A percentile compares a stretch with the other conserved stretches of the same genome.
Evolutionary conservation across 1,284 basidiomycete species (phyloP).

Genomic region (Bondarzewia mesenterica): DNA sequence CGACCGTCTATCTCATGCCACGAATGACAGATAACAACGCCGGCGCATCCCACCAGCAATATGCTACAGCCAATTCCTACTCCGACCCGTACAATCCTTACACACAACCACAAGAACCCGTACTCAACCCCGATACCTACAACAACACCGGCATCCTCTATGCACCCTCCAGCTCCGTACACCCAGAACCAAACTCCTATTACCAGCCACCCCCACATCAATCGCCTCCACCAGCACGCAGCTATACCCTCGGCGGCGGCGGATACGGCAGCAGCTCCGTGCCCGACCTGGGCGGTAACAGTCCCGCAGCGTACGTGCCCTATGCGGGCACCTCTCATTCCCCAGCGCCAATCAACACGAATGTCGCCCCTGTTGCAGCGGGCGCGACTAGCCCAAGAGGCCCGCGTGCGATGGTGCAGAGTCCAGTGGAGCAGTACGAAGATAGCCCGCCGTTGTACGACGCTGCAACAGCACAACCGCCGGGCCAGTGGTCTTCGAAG

Average conservation of each 20-base stretch:
- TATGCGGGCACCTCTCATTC: slow-evolving; percentile 10
- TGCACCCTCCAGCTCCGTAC: slow-evolving; percentile 12
- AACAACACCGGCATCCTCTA: slow-evolving; percentile 26
- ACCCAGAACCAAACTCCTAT: slow-evolving; percentile 16
- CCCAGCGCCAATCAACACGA: slow-evolving; percentile 17
- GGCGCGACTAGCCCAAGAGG: slow-evolving; percentile 11
- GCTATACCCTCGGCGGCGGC: slow-evolving; percentile 49
- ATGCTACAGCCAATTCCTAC: slow-evolving; percentile 29
- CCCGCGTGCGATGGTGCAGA: slow-evolving; percentile 9
- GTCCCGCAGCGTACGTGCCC: slow-evolving; percentile 5
- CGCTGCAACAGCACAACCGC: slow-evolving; percentile 34
- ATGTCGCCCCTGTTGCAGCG: slow-evolving; percentile 12
- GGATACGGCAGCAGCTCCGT: slow-evolving; percentile 44
- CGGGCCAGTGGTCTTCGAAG: slow-evolving; percentile 44
- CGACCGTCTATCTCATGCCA: background rate
- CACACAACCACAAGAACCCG: slow-evolving; percentile 23
- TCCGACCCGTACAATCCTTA: slow-evolving; percentile 39
- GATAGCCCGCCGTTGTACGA: slow-evolving; percentile 63
- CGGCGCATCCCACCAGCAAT: slow-evolving; percentile 40
- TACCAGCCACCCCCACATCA: slow-evolving; percentile 16
- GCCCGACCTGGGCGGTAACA: slow-evolving; percentile 20
- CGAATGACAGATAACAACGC: slow-evolving; percentile 38
- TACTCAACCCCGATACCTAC: slow-evolving; percentile 33
- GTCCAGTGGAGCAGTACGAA: slow-evolving; percentile 15
- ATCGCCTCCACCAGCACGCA: slow-evolving; percentile 20